A percentile compares a stretch with the other conserved stretches of the same genome.
Conservation (phyloP, 805 yeast genomes). For the Yarrowia sp. region DNA sequence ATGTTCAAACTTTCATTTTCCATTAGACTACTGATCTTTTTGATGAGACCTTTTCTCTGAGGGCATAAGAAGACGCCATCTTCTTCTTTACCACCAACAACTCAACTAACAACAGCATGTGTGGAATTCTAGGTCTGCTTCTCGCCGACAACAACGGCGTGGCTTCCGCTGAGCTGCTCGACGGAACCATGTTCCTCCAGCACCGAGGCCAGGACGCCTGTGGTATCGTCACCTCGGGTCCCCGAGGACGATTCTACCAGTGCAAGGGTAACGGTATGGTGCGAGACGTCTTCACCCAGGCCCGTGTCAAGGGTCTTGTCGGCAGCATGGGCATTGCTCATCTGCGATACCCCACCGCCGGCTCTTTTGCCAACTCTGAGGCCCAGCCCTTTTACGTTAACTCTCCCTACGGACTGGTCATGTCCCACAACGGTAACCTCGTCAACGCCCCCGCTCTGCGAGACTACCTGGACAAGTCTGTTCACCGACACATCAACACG, state of each 20-base stretch:
- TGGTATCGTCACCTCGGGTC: slow-evolving; percentile 96
- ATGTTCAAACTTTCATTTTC: slow-evolving; percentile 24
- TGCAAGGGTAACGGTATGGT: slow-evolving; percentile 99
- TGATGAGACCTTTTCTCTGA: slow-evolving; percentile 22
- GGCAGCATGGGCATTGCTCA: slow-evolving; percentile 97
- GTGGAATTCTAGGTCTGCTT: slow-evolving; percentile 91
- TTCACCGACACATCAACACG: slow-evolving; percentile 95
- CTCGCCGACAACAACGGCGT: slow-evolving; percentile 67
- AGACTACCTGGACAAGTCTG: slow-evolving; percentile 82
- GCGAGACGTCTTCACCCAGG: slow-evolving; percentile 88
- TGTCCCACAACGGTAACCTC: slow-evolving; percentile 93
- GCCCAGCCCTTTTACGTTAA: slow-evolving; percentile 99
- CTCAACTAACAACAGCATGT: slow-evolving; percentile 51
- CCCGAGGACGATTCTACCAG: slow-evolving; percentile 89
- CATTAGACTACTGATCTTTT: slow-evolving; percentile 27
- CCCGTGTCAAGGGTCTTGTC: slow-evolving; percentile 70
- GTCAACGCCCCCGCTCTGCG: slow-evolving; percentile 80
- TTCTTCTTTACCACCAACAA: not conserved
- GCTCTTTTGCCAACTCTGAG: slow-evolving; percentile 90
- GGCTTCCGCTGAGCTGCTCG: slow-evolving; percentile 88
- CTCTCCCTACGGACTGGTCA: slow-evolving; percentile 88
- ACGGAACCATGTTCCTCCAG: slow-evolving; percentile 88
- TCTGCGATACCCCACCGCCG: slow-evolving; percentile 95
- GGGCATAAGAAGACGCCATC: not conserved
- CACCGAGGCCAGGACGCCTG: slow-evolving; percentile 99